Percentiles rank a stretch among this genome's conserved stretches.
phyloP scores from a whole-genome alignment of 345 rosid species.

The Moricandia moricandioides region DNA sequence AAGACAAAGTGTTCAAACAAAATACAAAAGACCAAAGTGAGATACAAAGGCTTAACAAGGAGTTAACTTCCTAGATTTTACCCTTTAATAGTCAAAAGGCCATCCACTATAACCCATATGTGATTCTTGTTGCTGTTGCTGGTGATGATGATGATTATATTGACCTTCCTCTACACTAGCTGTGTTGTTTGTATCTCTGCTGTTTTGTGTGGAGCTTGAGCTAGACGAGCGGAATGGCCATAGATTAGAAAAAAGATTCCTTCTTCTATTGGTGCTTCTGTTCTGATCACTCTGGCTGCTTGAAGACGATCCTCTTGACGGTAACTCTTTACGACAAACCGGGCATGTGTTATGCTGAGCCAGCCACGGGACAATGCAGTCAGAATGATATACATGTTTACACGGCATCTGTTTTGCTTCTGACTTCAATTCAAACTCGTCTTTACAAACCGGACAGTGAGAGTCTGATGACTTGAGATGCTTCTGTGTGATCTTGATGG shows the following conservation, averaged over 20 bases:
- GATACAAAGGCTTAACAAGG: neutral
- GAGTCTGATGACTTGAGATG: conserved; percentile 65
- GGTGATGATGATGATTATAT: conserved; percentile 31
- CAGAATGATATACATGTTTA: conserved; percentile 67
- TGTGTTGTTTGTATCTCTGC: conserved; percentile 48
- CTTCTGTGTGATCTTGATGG: conserved; percentile 58
- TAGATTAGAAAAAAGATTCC: conserved; percentile 57
- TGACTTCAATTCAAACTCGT: conserved; percentile 60
- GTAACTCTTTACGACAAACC: conserved; percentile 82
- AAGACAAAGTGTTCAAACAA: conserved; percentile 16
- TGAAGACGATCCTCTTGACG: conserved; percentile 49
- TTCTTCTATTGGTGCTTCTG: conserved; percentile 47
- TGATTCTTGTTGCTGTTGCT: conserved; percentile 21
- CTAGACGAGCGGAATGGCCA: conserved; percentile 83
- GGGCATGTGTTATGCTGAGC: conserved; percentile 84
- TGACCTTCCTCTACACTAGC: conserved; percentile 48
- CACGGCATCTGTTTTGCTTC: conserved; percentile 86
- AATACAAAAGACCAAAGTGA: conserved; percentile 26
- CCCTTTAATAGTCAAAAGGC: conserved; percentile 64
- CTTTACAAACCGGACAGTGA: conserved; percentile 78
- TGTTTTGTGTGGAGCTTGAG: conserved; percentile 38
- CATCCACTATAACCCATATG: conserved; percentile 75
- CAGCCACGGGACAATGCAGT: conserved; percentile 76
- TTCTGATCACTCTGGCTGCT: conserved; percentile 46
- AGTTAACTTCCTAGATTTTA: neutral